Conservation (phyloP, 495 filamentous ascomycete genomes). For the Saxispiralis lemnorum region DNA sequence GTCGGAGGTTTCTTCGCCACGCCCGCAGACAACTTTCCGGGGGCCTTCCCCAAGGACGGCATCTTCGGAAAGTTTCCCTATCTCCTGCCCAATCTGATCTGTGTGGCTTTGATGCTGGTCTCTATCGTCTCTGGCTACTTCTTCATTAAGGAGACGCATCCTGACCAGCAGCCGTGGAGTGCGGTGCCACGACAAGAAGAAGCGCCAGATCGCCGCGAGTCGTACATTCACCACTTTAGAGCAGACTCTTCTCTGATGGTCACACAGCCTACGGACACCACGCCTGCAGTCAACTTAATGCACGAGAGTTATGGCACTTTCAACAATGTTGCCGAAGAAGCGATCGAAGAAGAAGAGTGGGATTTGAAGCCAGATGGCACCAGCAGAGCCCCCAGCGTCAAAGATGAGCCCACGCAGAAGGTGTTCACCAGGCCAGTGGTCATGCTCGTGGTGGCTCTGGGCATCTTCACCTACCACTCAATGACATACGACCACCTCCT, state of each 20-base stretch:
- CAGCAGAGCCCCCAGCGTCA: slow-evolving; percentile 19
- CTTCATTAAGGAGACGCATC: slow-evolving; percentile 64
- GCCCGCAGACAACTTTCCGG: slow-evolving; percentile 50
- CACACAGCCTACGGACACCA: slow-evolving; percentile 49
- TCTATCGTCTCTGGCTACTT: slow-evolving; percentile 59
- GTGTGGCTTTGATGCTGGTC: slow-evolving; percentile 49
- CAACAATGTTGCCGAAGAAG: slow-evolving; percentile 32
- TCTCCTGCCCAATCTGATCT: slow-evolving; percentile 64
- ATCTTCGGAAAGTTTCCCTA: slow-evolving; percentile 67
- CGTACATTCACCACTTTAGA: background rate
- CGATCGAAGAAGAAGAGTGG: slow-evolving; percentile 32
- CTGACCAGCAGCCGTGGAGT: slow-evolving; percentile 51
- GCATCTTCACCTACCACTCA: slow-evolving; percentile 72
- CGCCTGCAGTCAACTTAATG: slow-evolving; percentile 51
- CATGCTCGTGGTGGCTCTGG: slow-evolving; percentile 52
- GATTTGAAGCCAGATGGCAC: slow-evolving; percentile 30
- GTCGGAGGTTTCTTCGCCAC: slow-evolving; percentile 66
- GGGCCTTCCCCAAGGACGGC: slow-evolving; percentile 40
- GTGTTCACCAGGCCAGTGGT: slow-evolving; percentile 48
- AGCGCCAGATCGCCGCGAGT: slow-evolving; percentile 29
- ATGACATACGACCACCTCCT: slow-evolving; percentile 78
- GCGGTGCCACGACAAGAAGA: slow-evolving; percentile 30
- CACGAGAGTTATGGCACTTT: slow-evolving; percentile 66
- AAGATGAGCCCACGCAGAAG: slow-evolving; percentile 22
- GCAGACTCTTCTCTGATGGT: slow-evolving; percentile 33